A percentile compares a stretch with the other conserved stretches of the same genome.
Conservation (phyloP, 1,284 basidiomycete species). For the Ceratobasidium sp. region DNA sequence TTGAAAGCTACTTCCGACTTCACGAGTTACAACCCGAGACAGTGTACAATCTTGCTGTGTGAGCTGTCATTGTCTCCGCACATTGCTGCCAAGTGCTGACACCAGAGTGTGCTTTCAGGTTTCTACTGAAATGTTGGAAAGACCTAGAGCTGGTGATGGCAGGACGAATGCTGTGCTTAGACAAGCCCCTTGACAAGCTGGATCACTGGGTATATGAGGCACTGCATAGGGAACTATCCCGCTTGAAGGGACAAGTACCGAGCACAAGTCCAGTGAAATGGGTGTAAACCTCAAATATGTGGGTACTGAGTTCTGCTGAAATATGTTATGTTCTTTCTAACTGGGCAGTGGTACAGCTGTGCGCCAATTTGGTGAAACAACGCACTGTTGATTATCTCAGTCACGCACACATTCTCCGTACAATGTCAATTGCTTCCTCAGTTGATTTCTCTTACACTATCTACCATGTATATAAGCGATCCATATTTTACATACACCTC, state of each 20-base stretch:
- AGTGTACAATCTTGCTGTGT: neutral
- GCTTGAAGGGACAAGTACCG: neutral
- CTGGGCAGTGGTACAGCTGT: too few relatives aligned
- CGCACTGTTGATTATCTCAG: too few relatives aligned
- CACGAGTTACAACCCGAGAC: neutral
- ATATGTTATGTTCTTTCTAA: too few relatives aligned
- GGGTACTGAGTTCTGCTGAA: too few relatives aligned
- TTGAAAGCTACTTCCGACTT: conserved; percentile 1
- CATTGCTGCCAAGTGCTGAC: neutral
- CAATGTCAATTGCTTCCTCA: too few relatives aligned
- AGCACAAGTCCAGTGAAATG: too few relatives aligned
- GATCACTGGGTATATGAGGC: neutral
- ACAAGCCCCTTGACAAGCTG: neutral
- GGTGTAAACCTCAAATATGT: too few relatives aligned
- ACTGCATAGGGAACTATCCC: neutral
- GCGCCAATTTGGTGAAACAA: too few relatives aligned
- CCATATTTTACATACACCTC: too few relatives aligned
- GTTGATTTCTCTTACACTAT: too few relatives aligned
- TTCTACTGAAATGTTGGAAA: neutral
- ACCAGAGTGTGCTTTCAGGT: neutral
- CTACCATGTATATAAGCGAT: too few relatives aligned
- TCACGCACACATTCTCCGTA: too few relatives aligned
- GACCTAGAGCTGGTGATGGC: neutral
- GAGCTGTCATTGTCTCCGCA: neutral
- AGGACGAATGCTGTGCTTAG: neutral